phyloP scores from a whole-genome alignment of 805 yeast genomes.

The Yarrowia osloensis region DNA sequence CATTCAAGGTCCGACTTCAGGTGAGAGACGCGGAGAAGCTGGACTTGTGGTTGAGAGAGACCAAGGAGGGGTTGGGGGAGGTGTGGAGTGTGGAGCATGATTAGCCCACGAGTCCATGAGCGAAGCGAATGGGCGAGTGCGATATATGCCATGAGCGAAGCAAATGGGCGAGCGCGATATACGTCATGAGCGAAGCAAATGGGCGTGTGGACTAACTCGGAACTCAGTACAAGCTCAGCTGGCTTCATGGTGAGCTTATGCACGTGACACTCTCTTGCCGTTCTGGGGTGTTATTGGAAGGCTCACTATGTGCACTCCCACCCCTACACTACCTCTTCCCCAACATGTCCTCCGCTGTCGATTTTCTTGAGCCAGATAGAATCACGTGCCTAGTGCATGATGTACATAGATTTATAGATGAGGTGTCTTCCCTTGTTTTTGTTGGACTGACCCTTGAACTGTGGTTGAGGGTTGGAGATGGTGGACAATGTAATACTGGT shows the following conservation, averaged over 20 bases:
- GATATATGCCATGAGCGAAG: neutral
- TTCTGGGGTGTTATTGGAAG: no score
- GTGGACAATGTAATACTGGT: no score
- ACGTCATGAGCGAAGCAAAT: neutral
- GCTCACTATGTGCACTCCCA: no score
- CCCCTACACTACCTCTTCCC: no score
- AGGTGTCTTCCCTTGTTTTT: neutral
- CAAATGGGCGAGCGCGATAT: neutral
- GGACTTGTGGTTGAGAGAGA: neutral
- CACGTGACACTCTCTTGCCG: no score
- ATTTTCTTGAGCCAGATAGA: no score
- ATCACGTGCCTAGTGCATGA: neutral
- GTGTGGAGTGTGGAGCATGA: neutral
- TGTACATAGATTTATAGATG: neutral
- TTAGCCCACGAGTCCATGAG: neutral
- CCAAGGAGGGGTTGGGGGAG: slow-evolving; percentile 3
- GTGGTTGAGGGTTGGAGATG: no score
- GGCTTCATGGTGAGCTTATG: no score
- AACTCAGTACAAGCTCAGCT: no score
- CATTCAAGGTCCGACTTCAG: slow-evolving; percentile 42
- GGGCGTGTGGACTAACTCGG: no score
- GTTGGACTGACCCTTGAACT: no score
- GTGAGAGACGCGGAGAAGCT: slow-evolving; percentile 1
- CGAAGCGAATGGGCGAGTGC: neutral
- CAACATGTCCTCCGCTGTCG: no score